Evolutionary conservation across 2,329 filamentous ascomycete genomes (phyloP).

Genomic region (Aspergillus brasiliensis): DNA sequence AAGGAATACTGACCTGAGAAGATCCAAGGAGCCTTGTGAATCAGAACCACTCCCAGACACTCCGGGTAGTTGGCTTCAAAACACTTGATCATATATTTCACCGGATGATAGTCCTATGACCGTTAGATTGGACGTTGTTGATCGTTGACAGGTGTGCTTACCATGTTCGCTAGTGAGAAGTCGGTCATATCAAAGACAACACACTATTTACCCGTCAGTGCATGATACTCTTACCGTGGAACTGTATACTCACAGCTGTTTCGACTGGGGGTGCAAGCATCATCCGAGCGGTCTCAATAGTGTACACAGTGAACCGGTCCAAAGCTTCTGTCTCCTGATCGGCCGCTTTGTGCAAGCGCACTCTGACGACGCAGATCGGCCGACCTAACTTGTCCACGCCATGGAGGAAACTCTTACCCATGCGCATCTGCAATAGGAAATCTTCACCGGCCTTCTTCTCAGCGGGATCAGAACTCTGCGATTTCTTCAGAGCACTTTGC

Average conservation of each 20-base stretch:
- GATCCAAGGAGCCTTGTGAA: constrained; percentile 96
- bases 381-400: constrained; percentile 81
- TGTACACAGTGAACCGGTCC: constrained; percentile 87
- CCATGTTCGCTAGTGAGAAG: constrained; percentile 94
- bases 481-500: constrained; percentile 62
- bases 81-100: constrained; percentile 99
- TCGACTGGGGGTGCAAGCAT: constrained; percentile 78
- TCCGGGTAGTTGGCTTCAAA: constrained; percentile 99
- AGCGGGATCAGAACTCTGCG: constrained; percentile 60
- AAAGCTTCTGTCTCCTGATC: constrained; percentile 81
- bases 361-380: constrained; percentile 84
- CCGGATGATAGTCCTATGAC: constrained; percentile 79
- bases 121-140: neutral
- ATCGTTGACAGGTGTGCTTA: constrained; percentile 37
- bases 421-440: constrained; percentile 78
- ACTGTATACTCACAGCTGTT: constrained; percentile 72
- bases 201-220: constrained; percentile 58
- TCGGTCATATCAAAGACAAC: constrained; percentile 95
- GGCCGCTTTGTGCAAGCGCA: constrained; percentile 75
- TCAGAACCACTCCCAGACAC: constrained; percentile 81
- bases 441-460: constrained; percentile 72
- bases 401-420: constrained; percentile 93
- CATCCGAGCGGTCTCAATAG: constrained; percentile 92
- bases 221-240: constrained; percentile 11
- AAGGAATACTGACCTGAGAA: constrained; percentile 70